Base-by-base conservation (phyloP, 805 yeast genomes). In the Wickerhamiella dianesei region DNA sequence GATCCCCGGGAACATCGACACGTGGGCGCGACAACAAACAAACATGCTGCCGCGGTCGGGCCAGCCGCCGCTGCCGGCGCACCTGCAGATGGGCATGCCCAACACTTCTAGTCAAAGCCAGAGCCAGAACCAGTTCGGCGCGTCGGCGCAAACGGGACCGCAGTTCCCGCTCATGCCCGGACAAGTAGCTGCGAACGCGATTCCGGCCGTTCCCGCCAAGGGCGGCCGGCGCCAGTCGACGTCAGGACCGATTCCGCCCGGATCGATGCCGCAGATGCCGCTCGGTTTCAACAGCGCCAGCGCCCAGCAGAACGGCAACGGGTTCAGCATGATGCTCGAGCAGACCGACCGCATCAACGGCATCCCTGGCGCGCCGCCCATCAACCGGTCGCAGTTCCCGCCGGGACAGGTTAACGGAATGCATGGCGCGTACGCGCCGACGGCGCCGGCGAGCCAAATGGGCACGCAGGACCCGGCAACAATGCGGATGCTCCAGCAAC, bases 401-500 rank as follows among this genome's bases (percentile, higher is more conserved):
- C 9, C 32, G 32, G 32, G 32, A 6, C 9, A 12, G 32, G 32
- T 12, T 12, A 25, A 25, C 12, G 32, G 32, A 6, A 25, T 25
- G 32, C 32, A 25, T 12, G 32, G 32, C 12, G 32, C 12, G 12
- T 25, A 6, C 32, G 9, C 32, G 6, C 32, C 32, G n/a, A n/a
- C n/a, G n/a, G n/a, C n/a, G n/a, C n/a, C n/a, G n/a, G n/a, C n/a
- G n/a, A n/a, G n/a, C n/a, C n/a, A n/a, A n/a, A 25, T 25, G 32
- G 32, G 32, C 32, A 6, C 32, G 32, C 32, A 25, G 32, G 32
- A 25, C 12, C 32, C 32, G 12, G 32, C 32, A 12, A 25, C 32
- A 40, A 41, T 46, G 44, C 53, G 46, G 21, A 37, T 25, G 32
- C 32, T 22, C 17, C 49, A 47, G 17, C 29, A 44, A 35, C 50